Conservation (phyloP, 768 basidiomycete species). For the Wakefieldia striispora region DNA sequence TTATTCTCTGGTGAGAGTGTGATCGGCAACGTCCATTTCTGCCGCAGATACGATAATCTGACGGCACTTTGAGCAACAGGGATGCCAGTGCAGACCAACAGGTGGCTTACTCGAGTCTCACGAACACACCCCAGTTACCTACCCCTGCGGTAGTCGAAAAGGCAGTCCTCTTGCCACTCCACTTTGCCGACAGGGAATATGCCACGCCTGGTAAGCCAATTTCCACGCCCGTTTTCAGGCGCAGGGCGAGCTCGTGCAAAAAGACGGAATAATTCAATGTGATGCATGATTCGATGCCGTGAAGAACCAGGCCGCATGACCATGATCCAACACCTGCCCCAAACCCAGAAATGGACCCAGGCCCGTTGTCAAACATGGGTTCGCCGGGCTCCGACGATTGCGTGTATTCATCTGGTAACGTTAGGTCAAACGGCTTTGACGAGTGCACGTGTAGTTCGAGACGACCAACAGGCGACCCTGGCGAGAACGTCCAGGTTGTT, state of each 20-base stretch:
- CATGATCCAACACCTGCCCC: constrained; percentile 45
- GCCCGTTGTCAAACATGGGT: constrained; percentile 25
- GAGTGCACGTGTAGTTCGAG: constrained; percentile 45
- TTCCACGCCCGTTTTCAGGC: constrained; percentile 50
- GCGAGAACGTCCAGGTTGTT: constrained; percentile 31
- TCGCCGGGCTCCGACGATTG: constrained; percentile 20
- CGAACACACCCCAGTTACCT: constrained; percentile 45
- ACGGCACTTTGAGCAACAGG: constrained; percentile 12
- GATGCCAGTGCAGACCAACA: constrained; percentile 3
- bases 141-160: constrained; percentile 46
- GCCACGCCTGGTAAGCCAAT: constrained; percentile 45
- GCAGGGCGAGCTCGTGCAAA: constrained; percentile 54
- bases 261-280: constrained; percentile 50
- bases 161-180: constrained; percentile 45
- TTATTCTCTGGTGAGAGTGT: constrained; percentile 51
- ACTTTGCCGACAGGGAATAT: constrained; percentile 45
- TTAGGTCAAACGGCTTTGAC: constrained; percentile 39
- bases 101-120: constrained; percentile 51
- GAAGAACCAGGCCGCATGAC: constrained; percentile 49
- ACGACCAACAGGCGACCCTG: constrained; percentile 21
- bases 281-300: constrained; percentile 46
- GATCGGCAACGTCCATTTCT: constrained; percentile 57
- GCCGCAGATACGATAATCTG: constrained; percentile 57
- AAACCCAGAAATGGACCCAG: constrained; percentile 53
- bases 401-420: constrained; percentile 23